Conservation (phyloP, 768 basidiomycete species). For the Russula griseocarnosa region DNA sequence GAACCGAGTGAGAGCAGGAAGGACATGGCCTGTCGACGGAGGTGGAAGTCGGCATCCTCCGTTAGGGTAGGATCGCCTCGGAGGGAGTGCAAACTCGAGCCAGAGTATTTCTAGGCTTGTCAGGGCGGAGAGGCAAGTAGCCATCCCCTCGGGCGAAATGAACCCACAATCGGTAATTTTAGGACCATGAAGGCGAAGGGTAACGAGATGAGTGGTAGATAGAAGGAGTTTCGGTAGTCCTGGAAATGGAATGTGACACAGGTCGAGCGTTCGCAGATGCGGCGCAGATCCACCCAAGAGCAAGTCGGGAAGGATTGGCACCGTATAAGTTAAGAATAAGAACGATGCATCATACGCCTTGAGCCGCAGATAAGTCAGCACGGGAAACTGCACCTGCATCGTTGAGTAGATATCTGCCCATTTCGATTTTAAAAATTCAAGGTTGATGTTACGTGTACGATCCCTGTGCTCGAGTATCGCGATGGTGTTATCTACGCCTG, state of each 20-base stretch:
- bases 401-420: no score
- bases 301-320: not conserved
- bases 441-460: not conserved
- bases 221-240: not conserved
- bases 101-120: not conserved
- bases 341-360: no score
- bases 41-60: no score
- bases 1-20: no score
- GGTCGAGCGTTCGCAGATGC: not conserved
- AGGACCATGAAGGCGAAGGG: not conserved
- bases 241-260: not conserved
- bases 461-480: not conserved
- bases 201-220: not conserved
- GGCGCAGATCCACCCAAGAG: slow-evolving; percentile 1
- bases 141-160: slow-evolving; percentile 1
- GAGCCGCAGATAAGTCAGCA: not conserved
- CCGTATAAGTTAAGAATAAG: accelerated
- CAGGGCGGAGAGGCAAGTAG: not conserved
- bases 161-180: not conserved
- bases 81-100: no score
- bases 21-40: no score
- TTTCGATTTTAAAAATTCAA: not conserved
- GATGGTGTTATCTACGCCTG: not conserved
- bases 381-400: not conserved
- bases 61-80: no score